phyloP scores from a whole-genome alignment of 2,329 filamentous ascomycete genomes.

The Aspergillus sp. region DNA sequence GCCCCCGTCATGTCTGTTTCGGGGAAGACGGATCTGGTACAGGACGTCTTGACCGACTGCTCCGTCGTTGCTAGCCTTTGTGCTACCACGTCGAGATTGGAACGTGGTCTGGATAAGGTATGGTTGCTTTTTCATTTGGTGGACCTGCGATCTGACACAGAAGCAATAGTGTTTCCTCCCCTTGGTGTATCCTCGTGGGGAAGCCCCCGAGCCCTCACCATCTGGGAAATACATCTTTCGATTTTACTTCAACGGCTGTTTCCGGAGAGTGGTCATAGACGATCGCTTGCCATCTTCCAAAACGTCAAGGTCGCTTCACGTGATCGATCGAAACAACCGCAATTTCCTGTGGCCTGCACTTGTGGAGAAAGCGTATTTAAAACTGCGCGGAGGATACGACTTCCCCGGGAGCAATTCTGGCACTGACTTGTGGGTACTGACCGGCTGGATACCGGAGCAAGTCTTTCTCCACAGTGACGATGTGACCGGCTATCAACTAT shows the following conservation, averaged over 20 bases:
- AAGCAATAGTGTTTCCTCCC: slow-evolving; percentile 62
- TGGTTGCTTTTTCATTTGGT: slow-evolving; percentile 11
- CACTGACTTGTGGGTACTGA: slow-evolving; percentile 88
- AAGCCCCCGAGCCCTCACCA: slow-evolving; percentile 62
- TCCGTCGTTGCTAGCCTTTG: slow-evolving; percentile 95
- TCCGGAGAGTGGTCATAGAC: slow-evolving; percentile 81
- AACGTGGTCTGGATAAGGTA: slow-evolving; percentile 68
- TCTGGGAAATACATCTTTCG: slow-evolving; percentile 89
- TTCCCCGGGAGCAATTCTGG: slow-evolving; percentile 97
- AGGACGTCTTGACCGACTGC: slow-evolving; percentile 94
- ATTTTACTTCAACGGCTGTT: slow-evolving; percentile 95
- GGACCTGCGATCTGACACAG: neutral
- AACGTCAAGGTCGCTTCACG: slow-evolving; percentile 73
- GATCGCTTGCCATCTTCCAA: slow-evolving; percentile 77
- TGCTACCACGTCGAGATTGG: slow-evolving; percentile 68
- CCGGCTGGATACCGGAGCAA: slow-evolving; percentile 96
- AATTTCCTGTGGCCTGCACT: slow-evolving; percentile 86
- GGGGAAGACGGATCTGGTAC: slow-evolving; percentile 74
- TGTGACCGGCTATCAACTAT: slow-evolving; percentile 70
- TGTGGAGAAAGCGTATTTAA: slow-evolving; percentile 93
- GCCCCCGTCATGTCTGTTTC: slow-evolving; percentile 56
- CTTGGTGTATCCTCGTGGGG: slow-evolving; percentile 73
- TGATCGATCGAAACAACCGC: slow-evolving; percentile 80
- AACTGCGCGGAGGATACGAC: slow-evolving; percentile 92
- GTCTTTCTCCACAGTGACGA: slow-evolving; percentile 87